A percentile compares a stretch with the other conserved stretches of the same genome.
These are phyloP conservation scores for Mallotus japonicus DNA, from an alignment of 441 rosid genomes.

Conservation along the genomic window DNA sequence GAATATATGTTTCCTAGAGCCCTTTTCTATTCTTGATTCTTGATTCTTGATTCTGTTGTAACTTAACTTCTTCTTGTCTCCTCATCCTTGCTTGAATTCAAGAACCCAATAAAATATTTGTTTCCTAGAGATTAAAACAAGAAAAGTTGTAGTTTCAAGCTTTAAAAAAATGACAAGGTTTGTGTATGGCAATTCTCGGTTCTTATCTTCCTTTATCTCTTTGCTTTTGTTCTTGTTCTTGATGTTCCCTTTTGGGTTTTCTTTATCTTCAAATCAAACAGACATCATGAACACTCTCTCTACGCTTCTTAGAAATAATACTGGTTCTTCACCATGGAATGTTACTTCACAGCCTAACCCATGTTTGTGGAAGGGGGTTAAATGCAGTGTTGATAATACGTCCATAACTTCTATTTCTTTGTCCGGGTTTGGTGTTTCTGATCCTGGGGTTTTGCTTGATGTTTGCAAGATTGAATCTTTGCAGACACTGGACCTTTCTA, in stretches of 20 bases:
- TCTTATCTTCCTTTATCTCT: conserved; percentile 9
- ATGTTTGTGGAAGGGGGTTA: conserved; percentile 61
- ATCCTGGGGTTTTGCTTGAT: conserved; percentile 39
- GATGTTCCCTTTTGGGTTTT: conserved; percentile 31
- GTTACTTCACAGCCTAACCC: conserved; percentile 34
- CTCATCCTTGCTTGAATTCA: no score
- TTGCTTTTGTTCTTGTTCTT: conserved; percentile 28
- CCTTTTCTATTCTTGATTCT: no score
- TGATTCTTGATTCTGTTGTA: no score
- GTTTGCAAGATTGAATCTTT: conserved; percentile 55
- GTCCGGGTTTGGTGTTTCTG: conserved; percentile 38
- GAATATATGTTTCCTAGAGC: no score
- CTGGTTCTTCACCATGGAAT: conserved; percentile 37
- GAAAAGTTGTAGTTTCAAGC: background rate
- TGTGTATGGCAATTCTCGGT: background rate
- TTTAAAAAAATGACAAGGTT: conserved; percentile 16
- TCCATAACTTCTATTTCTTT: conserved; percentile 39
- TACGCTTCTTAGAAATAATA: conserved; percentile 19
- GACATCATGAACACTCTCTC: conserved; percentile 45
- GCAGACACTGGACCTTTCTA: conserved; percentile 51
- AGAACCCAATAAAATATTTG: no score
- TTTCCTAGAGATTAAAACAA: no score
- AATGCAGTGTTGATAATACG: conserved; percentile 36
- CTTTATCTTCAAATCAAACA: conserved; percentile 42
- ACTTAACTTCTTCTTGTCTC: no score